Evolutionary conservation across 306 rosid species (phyloP).

Genomic region (Oemleria cerasiformis): DNA sequence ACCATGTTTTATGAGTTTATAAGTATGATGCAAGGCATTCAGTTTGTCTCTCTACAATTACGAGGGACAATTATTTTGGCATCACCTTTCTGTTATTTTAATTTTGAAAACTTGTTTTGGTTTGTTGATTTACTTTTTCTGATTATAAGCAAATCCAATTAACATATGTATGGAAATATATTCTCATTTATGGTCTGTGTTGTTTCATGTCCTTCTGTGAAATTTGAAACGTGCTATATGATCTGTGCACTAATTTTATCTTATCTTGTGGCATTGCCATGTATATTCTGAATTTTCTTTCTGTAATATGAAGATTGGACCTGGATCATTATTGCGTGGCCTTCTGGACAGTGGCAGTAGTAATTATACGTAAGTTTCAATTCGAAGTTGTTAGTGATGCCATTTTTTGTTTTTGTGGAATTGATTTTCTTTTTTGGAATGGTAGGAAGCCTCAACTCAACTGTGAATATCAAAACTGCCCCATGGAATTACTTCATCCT

Average conservation of each 20-base stretch:
- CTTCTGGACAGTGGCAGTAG: slow-evolving; percentile 57
- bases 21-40: not conserved
- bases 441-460: slow-evolving; percentile 61
- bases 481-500: slow-evolving; percentile 82
- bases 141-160: not conserved
- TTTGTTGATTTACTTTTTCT: not conserved
- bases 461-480: slow-evolving; percentile 76
- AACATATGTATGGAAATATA: not conserved
- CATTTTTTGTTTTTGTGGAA: not conserved
- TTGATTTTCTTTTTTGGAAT: slow-evolving; percentile 29
- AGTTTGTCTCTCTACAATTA: not conserved
- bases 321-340: slow-evolving; percentile 82
- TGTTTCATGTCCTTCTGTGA: not conserved
- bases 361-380: slow-evolving; percentile 51
- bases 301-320: slow-evolving; percentile 65
- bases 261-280: slow-evolving; percentile 2
- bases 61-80: not conserved
- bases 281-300: slow-evolving; percentile 26
- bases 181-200: not conserved
- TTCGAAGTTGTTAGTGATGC: slow-evolving; percentile 7
- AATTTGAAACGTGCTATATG: not conserved
- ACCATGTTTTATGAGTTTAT: not conserved
- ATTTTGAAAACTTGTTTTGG: not conserved
- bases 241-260: not conserved
- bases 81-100: not conserved